phyloP scores from a whole-genome alignment of 805 yeast species.

The Lipomyces orientalis region DNA sequence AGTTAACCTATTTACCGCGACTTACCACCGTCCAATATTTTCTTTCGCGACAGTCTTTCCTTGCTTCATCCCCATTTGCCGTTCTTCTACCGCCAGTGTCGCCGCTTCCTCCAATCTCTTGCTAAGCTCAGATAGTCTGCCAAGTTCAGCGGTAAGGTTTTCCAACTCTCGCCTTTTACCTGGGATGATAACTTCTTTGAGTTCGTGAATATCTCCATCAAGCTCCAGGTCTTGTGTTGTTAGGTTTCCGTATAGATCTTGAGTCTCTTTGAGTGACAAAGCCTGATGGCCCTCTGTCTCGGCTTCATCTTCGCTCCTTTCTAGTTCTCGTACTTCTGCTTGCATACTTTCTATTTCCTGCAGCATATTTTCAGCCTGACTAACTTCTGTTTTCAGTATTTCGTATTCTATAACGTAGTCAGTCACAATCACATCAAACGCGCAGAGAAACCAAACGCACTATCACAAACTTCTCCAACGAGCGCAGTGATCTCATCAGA shows the following conservation, averaged over 20 bases:
- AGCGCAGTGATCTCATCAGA: conserved; percentile 35
- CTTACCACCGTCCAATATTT: conserved; percentile 36
- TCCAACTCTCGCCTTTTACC: conserved; percentile 24
- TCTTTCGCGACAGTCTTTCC: conserved; percentile 31
- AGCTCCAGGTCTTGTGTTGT: conserved; percentile 20
- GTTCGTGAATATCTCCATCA: conserved; percentile 32
- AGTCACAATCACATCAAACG: neutral
- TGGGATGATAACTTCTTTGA: conserved; percentile 26
- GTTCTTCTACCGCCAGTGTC: conserved; percentile 23
- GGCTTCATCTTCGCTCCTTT: conserved; percentile 38
- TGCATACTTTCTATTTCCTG: conserved; percentile 44
- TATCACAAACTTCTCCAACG: conserved; percentile 20
- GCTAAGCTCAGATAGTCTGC: conserved; percentile 22
- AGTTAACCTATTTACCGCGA: conserved; percentile 29
- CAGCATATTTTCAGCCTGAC: conserved; percentile 43
- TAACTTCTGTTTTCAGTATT: conserved; percentile 36
- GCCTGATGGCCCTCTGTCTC: conserved; percentile 42
- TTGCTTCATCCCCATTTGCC: conserved; percentile 30
- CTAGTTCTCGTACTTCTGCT: conserved; percentile 44
- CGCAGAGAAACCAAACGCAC: conserved; percentile 11
- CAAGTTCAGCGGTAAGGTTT: conserved; percentile 29
- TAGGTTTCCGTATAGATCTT: conserved; percentile 43
- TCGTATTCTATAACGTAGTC: conserved; percentile 30
- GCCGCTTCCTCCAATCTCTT: conserved; percentile 26
- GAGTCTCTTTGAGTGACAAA: conserved; percentile 43